phyloP scores from a whole-genome alignment of 257 asterid genomes.

The Linaria vulgaris region DNA sequence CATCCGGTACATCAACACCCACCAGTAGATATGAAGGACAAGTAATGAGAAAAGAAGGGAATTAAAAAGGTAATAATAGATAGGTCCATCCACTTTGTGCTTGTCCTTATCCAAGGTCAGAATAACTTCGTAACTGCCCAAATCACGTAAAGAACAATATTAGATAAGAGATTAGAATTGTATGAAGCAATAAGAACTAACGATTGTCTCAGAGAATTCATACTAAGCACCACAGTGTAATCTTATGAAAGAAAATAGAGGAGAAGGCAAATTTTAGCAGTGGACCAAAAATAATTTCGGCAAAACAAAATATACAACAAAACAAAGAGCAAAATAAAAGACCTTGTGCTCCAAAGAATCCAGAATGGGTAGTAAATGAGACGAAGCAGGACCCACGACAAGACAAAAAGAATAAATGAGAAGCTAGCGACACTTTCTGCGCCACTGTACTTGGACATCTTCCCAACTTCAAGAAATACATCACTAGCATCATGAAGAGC shows the following conservation, averaged over 20 bases:
- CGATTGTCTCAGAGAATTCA: background rate
- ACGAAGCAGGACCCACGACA: constrained; percentile 74
- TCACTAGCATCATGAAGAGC: constrained; percentile 98
- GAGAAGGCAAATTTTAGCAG: no score
- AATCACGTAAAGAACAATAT: background rate
- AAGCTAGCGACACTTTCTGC: constrained; percentile 78
- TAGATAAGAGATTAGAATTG: no score
- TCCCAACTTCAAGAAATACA: constrained; percentile 79
- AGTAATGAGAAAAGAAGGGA: constrained; percentile 79
- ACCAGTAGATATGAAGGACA: constrained; percentile 90
- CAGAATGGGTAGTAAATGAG: constrained; percentile 84
- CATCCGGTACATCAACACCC: constrained; percentile 84
- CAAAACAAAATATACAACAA: background rate
- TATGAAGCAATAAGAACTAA: background rate
- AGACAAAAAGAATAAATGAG: constrained; percentile 69
- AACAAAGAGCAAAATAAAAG: constrained; percentile 9
- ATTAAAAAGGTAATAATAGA: constrained; percentile 81
- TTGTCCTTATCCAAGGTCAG: constrained; percentile 54
- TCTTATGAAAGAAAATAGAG: no score
- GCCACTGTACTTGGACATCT: constrained; percentile 94
- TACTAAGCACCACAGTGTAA: no score
- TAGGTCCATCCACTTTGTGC: constrained; percentile 61
- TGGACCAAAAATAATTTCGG: background rate
- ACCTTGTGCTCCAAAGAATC: constrained; percentile 96
- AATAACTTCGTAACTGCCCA: constrained; percentile 64